Evolutionary conservation across 768 basidiomycete genomes (phyloP).

Genomic region (Polyporus arcularius): DNA sequence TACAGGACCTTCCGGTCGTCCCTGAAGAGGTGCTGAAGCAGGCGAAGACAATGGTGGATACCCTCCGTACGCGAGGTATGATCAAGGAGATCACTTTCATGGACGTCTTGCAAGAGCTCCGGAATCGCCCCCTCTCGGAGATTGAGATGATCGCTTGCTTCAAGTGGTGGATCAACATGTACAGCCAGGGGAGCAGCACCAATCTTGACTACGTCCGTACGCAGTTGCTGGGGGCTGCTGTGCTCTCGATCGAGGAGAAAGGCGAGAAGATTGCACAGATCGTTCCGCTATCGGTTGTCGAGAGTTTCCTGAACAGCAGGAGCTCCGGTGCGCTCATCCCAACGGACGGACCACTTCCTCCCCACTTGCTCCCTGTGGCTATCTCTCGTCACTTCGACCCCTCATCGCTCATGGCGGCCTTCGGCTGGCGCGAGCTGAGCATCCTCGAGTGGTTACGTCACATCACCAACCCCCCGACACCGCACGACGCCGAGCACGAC

Average conservation of each 20-base stretch:
- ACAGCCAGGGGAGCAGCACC: conserved; percentile 36
- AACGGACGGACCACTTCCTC: conserved; percentile 73
- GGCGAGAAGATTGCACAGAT: conserved; percentile 50
- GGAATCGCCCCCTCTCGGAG: conserved; percentile 65
- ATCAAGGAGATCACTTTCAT: conserved; percentile 75
- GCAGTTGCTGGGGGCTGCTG: conserved; percentile 70
- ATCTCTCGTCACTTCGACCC: conserved; percentile 62
- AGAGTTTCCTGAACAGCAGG: conserved; percentile 69
- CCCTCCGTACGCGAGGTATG: conserved; percentile 62
- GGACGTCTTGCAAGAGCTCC: conserved; percentile 82
- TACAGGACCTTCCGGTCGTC: conserved; percentile 76
- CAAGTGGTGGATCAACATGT: conserved; percentile 76
- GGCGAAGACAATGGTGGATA: conserved; percentile 59
- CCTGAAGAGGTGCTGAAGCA: conserved; percentile 59
- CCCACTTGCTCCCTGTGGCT: conserved; percentile 65
- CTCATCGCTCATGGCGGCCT: conserved; percentile 49
- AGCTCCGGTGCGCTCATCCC: conserved; percentile 57
- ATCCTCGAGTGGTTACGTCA: conserved; percentile 75
- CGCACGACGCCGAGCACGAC: conserved; percentile 53
- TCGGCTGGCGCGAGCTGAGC: conserved; percentile 80
- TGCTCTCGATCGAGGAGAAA: conserved; percentile 48
- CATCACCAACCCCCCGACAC: conserved; percentile 52
- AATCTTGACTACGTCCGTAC: conserved; percentile 49
- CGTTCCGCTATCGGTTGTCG: conserved; percentile 68
- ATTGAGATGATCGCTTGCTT: conserved; percentile 80